Conservation (phyloP, 371 early-diverging fungal species). For the Haplosporangium sp. region DNA sequence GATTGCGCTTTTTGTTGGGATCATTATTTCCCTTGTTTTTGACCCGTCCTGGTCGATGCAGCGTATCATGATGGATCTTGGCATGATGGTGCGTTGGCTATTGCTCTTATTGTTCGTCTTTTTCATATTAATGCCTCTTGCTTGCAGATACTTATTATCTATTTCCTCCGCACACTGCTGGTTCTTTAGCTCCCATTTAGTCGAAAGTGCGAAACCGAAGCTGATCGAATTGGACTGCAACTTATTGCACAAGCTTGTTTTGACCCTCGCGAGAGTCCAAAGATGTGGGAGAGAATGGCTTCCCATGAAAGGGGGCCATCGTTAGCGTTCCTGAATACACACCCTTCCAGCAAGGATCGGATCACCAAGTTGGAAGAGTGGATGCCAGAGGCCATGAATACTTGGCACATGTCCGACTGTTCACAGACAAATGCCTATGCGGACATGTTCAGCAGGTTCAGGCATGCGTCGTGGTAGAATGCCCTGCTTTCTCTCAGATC, state of each 20-base stretch:
- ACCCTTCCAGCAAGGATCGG: slow-evolving; percentile 83
- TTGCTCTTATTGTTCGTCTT: not conserved
- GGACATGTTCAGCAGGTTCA: slow-evolving; percentile 47
- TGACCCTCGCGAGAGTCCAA: slow-evolving; percentile 82
- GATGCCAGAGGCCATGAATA: slow-evolving; percentile 75
- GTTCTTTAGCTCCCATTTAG: slow-evolving; percentile 83
- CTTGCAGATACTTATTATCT: not conserved
- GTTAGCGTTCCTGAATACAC: slow-evolving; percentile 86
- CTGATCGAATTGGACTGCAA: slow-evolving; percentile 88
- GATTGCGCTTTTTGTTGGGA: slow-evolving; percentile 63
- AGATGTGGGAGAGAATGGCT: slow-evolving; percentile 72
- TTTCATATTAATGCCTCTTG: not conserved
- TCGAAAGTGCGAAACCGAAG: slow-evolving; percentile 91
- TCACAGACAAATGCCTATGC: slow-evolving; percentile 55
- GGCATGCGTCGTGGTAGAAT: slow-evolving; percentile 36
- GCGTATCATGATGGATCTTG: slow-evolving; percentile 38
- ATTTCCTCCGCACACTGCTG: not conserved
- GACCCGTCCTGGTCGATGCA: slow-evolving; percentile 56
- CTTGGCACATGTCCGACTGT: slow-evolving; percentile 52
- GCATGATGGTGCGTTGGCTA: slow-evolving; percentile 37
- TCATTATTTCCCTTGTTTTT: slow-evolving; percentile 58
- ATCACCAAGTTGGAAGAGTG: slow-evolving; percentile 75
- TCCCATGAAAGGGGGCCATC: slow-evolving; percentile 43
- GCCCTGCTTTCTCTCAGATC: not conserved
- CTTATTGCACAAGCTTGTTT: slow-evolving; percentile 95